Conservation (phyloP, 2,329 filamentous ascomycete genomes). For the Monilinia fructicola region DNA sequence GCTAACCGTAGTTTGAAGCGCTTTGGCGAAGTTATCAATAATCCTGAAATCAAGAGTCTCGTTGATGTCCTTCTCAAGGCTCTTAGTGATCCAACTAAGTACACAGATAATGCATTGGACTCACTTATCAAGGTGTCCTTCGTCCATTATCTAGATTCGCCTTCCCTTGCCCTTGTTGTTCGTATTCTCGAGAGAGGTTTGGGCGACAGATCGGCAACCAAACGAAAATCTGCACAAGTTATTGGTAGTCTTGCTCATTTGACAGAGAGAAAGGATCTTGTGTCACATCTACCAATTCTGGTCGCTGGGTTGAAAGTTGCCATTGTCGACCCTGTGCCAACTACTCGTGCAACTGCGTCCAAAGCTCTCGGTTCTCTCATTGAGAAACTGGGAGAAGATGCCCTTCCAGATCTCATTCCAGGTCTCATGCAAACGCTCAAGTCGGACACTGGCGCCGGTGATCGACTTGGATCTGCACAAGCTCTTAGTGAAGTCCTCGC, state of each 20-base stretch:
- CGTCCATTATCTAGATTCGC: conserved; percentile 96
- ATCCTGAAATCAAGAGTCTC: conserved; percentile 92
- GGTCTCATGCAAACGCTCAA: conserved; percentile 97
- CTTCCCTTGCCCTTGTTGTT: conserved; percentile 89
- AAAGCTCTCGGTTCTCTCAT: conserved; percentile 95
- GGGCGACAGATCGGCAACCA: conserved; percentile 87
- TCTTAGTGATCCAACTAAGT: conserved; percentile 93
- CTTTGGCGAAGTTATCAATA: conserved; percentile 97
- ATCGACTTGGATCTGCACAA: conserved; percentile 92
- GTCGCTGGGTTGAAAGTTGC: conserved; percentile 87
- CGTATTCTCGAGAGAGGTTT: conserved; percentile 93
- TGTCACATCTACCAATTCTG: conserved; percentile 85
- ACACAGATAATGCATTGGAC: conserved; percentile 93
- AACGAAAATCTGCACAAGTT: conserved; percentile 94
- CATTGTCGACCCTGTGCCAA: conserved; percentile 92
- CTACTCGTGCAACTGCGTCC: conserved; percentile 92
- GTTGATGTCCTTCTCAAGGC: conserved; percentile 93
- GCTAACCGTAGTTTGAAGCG: conserved; percentile 96
- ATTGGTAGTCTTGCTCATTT: conserved; percentile 97
- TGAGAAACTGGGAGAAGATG: conserved; percentile 96
- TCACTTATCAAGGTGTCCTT: conserved; percentile 97
- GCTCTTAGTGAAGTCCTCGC: conserved; percentile 95
- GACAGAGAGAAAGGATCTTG: conserved; percentile 91
- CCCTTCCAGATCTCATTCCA: conserved; percentile 93
- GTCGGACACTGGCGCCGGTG: conserved; percentile 93